Conservation (phyloP, 495 filamentous ascomycete genomes). For the Chlorociboria aeruginascens region DNA sequence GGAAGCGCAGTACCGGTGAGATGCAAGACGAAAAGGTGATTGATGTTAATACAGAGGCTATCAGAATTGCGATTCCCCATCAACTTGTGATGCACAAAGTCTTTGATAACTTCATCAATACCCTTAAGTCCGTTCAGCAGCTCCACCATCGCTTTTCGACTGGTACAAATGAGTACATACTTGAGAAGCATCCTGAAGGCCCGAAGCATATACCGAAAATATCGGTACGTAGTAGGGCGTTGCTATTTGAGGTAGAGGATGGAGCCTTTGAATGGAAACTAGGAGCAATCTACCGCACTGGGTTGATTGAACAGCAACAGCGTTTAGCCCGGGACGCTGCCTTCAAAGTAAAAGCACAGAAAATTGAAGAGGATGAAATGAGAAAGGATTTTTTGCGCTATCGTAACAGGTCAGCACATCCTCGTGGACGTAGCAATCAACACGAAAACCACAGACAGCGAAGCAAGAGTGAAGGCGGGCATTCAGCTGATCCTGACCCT, state of each 20-base stretch:
- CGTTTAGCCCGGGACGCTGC: constrained; percentile 82
- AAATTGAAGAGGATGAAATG: constrained; percentile 54
- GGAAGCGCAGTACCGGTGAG: constrained; percentile 46
- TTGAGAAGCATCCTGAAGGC: constrained; percentile 68
- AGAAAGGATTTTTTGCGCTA: constrained; percentile 36
- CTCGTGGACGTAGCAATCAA: constrained; percentile 27
- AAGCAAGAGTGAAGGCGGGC: constrained; percentile 42
- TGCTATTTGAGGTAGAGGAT: constrained; percentile 89
- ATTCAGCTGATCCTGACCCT: constrained; percentile 20
- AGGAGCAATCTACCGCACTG: constrained; percentile 79
- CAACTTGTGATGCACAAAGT: constrained; percentile 84
- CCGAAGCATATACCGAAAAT: constrained; percentile 79
- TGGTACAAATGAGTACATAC: constrained; percentile 73
- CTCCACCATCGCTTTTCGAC: constrained; percentile 85
- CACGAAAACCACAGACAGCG: constrained; percentile 24
- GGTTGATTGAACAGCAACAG: constrained; percentile 79
- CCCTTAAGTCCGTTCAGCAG: constrained; percentile 74
- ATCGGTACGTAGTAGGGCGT: constrained; percentile 63
- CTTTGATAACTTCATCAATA: constrained; percentile 84
- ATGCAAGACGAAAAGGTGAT: constrained; percentile 67
- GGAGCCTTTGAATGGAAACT: constrained; percentile 97
- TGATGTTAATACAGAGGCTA: constrained; percentile 74
- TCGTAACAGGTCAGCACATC: constrained; percentile 36
- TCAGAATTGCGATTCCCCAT: constrained; percentile 85
- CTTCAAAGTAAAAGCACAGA: constrained; percentile 75